Conservation (phyloP, 73 alveolate species). For the Tetrahymena thermophila region DNA sequence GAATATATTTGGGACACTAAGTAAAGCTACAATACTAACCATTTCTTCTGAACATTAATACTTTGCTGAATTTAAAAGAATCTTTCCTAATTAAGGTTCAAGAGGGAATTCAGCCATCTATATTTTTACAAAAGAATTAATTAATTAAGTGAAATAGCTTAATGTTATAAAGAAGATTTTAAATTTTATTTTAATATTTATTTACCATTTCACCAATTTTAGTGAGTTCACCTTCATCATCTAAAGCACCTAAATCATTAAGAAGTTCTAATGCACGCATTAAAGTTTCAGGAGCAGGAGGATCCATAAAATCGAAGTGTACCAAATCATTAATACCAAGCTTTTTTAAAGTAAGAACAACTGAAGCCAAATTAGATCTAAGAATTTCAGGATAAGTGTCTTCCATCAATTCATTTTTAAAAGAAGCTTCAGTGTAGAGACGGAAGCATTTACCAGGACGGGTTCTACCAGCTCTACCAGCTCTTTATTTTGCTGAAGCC, state of each 20-base stretch:
- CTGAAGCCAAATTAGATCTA: conserved; percentile 90
- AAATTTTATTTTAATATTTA: background rate
- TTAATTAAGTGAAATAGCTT: background rate
- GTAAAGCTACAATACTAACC: conserved; percentile 87
- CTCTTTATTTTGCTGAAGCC: conserved; percentile 98
- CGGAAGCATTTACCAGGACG: conserved; percentile 99
- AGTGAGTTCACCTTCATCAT: conserved; percentile 97
- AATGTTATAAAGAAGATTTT: background rate
- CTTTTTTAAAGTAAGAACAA: conserved; percentile 81
- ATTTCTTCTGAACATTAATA: conserved; percentile 91
- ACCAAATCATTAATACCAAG: conserved; percentile 93
- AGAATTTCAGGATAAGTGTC: conserved; percentile 98
- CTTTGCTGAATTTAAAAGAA: conserved; percentile 82
- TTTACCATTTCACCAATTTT: conserved; percentile 75
- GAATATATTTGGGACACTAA: conserved; percentile 91
- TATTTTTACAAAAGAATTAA: background rate
- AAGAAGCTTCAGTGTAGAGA: conserved; percentile 88
- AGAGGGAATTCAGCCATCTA: conserved; percentile 96
- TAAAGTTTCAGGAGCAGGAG: conserved; percentile 99
- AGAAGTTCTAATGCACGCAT: conserved; percentile 98
- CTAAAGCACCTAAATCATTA: conserved; percentile 95
- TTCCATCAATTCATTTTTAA: conserved; percentile 85
- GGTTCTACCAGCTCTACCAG: conserved; percentile 99
- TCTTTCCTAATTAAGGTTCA: conserved; percentile 95
- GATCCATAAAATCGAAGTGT: conserved; percentile 98